Percentiles rank a stretch among this genome's conserved stretches.
Evolutionary conservation across 169 alveolate genomes (phyloP).

Genomic region (Cryptosporidium meleagridis): DNA sequence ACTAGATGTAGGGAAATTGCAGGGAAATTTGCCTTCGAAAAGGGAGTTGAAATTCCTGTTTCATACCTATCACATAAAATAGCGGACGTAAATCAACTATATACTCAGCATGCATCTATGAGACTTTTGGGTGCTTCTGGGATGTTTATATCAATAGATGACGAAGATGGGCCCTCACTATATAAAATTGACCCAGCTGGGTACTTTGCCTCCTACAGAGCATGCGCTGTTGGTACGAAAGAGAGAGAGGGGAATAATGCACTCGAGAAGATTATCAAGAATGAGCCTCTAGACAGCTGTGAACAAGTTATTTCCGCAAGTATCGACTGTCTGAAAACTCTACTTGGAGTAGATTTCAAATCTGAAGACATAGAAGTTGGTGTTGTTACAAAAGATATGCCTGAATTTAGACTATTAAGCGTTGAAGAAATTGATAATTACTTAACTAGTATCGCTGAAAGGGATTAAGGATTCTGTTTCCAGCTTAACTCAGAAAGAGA

Average conservation of each 20-base stretch:
- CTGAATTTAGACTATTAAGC: conserved; percentile 87
- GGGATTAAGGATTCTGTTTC: conserved; percentile 78
- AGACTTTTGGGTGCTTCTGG: conserved; percentile 88
- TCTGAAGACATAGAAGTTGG: conserved; percentile 93
- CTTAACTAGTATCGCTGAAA: conserved; percentile 89
- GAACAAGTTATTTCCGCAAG: conserved; percentile 71
- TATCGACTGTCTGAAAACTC: conserved; percentile 52
- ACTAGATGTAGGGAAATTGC: conserved; percentile 86
- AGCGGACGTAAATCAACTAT: conserved; percentile 93
- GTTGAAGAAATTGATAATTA: conserved; percentile 88
- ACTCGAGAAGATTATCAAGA: conserved; percentile 83
- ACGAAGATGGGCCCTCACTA: conserved; percentile 93
- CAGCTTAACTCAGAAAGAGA: neutral
- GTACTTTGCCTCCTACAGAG: conserved; percentile 93
- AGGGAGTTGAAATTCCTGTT: conserved; percentile 93
- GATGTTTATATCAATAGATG: conserved; percentile 92
- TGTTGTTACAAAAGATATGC: conserved; percentile 85
- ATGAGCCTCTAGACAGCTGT: conserved; percentile 44
- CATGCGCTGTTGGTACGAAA: conserved; percentile 91
- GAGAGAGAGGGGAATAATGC: conserved; percentile 91
- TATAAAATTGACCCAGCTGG: conserved; percentile 97
- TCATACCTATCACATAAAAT: conserved; percentile 91
- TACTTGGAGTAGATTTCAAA: conserved; percentile 83
- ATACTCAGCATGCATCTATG: conserved; percentile 96
- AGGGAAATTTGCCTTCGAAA: conserved; percentile 88